Conservation (phyloP, 345 rosid species). For the Syzygium aqueum region DNA sequence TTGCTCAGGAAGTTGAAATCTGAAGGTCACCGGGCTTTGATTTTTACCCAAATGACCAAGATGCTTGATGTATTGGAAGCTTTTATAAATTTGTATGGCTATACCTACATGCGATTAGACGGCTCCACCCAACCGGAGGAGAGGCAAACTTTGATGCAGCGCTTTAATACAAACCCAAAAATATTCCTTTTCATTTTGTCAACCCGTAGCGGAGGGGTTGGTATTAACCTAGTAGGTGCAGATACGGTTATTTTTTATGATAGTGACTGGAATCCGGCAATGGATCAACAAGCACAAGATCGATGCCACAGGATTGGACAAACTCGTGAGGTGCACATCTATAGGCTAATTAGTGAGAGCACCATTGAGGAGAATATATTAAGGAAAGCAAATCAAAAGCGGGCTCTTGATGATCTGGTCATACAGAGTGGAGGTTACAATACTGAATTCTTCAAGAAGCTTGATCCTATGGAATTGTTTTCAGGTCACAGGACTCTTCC, state of each 20-base stretch:
- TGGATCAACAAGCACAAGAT: constrained; percentile 99
- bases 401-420: constrained; percentile 94
- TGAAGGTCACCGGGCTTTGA: constrained; percentile 92
- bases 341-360: constrained; percentile 92
- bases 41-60: constrained; percentile 99
- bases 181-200: constrained; percentile 94
- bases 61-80: constrained; percentile 99
- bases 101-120: constrained; percentile 97
- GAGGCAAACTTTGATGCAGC: constrained; percentile 99
- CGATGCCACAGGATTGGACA: constrained; percentile 99
- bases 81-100: constrained; percentile 90
- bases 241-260: constrained; percentile 99
- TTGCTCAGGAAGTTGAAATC: constrained; percentile 83
- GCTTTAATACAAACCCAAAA: constrained; percentile 97
- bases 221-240: constrained; percentile 97
- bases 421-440: constrained; percentile 97
- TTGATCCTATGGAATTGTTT: constrained; percentile 94
- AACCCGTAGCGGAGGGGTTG: constrained; percentile 99
- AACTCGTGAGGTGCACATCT: constrained; percentile 97
- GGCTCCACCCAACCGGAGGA: constrained; percentile 99
- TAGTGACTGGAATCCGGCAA: constrained; percentile 99
- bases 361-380: constrained; percentile 97
- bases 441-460: constrained; percentile 98
- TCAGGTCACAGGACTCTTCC: constrained; percentile 69
- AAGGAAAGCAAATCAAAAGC: constrained; percentile 99